Base-by-base conservation (phyloP, 768 basidiomycete genomes). In the Hypholoma fasciculare region DNA sequence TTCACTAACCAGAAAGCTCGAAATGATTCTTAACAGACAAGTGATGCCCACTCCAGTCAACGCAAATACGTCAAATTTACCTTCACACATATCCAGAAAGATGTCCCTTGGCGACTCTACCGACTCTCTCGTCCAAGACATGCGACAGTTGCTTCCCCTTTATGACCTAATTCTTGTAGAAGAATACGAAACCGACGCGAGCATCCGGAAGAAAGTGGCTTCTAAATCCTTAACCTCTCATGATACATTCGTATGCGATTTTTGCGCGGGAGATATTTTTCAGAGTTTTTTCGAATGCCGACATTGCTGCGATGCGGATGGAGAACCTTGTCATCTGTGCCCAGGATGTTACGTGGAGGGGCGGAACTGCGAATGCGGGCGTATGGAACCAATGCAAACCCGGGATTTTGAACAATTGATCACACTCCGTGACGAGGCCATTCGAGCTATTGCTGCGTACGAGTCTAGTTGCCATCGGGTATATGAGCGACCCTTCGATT, bases 181-280 rank as follows among this genome's bases (percentile, higher is more conserved):
- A 55, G 86, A 87, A 66, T 80, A 65, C 53, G 60, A 63, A 47
- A 36, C 49, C 53, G 56, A 58, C 20, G 26, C 34, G 36, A 49
- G 37, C 46, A 54, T 54, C n/a, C 56, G 42, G 30, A 23, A 36
- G 19, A 48, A 47, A 23, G 19, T 47, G 30, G 42, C 38, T 19
- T 43, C 40, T 23, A 17, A 42, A 54, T 47, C 54, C 3, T 11
- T 46, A 12, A 27, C 42, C 44, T 54, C 58, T 38, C 49, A 67
- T 20, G 57, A 66, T 5, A 71, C 2, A 61, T 65, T 42, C 68
- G 73, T 65, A 7, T 94, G 92, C 65, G 91, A 94, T 67, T 93
- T 91, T 67, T 94, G 92, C 64, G 86, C 84, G 16, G 83, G 82
- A 2, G 92, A 94, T 65, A 82, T 94, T 58, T 94, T 93, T 62